These are phyloP conservation scores for Tylopilus sp. DNA, from an alignment of 768 basidiomycete genomes.

Conservation along the genomic window DNA sequence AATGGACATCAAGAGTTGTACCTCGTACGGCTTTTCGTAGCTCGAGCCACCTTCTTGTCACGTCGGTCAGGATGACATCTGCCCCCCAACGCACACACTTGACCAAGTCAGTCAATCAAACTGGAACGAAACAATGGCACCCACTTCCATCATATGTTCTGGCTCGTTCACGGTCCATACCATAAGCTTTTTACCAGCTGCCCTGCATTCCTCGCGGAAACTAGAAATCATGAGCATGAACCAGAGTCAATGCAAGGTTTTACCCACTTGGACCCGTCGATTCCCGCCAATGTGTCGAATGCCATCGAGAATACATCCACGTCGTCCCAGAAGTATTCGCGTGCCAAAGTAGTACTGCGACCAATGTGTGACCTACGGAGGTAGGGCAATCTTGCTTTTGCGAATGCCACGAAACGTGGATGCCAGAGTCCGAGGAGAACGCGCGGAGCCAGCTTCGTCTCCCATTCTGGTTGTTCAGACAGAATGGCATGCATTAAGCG, in stretches of 20 bases:
- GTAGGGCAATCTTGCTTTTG: conserved; percentile 74
- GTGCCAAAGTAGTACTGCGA: conserved; percentile 61
- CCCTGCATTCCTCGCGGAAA: conserved; percentile 79
- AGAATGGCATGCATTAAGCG: conserved; percentile 70
- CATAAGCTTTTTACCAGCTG: conserved; percentile 77
- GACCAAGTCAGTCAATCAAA: conserved; percentile 2
- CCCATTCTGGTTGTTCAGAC: conserved; percentile 62
- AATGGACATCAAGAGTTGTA: conserved; percentile 28
- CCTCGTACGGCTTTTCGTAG: conserved; percentile 56
- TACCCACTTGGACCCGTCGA: conserved; percentile 67
- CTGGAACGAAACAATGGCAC: conserved; percentile 17
- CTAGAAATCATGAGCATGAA: conserved; percentile 32
- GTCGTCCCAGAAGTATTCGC: conserved; percentile 85
- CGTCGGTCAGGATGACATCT: conserved; percentile 75
- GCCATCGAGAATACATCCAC: conserved; percentile 85
- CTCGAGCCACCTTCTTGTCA: conserved; percentile 64
- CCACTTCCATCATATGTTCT: conserved; percentile 85
- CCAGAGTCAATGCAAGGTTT: background rate
- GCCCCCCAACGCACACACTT: conserved; percentile 80
- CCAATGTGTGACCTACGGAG: conserved; percentile 87
- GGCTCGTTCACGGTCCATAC: conserved; percentile 96
- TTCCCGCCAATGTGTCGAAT: conserved; percentile 66
- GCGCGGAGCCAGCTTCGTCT: conserved; percentile 72
- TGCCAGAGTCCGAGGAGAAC: conserved; percentile 87
- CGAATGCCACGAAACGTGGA: conserved; percentile 79